A percentile compares a stretch with the other conserved stretches of the same genome.
Conservation (phyloP, 192 early-diverging fungal genomes). For the Backusella luteola region DNA sequence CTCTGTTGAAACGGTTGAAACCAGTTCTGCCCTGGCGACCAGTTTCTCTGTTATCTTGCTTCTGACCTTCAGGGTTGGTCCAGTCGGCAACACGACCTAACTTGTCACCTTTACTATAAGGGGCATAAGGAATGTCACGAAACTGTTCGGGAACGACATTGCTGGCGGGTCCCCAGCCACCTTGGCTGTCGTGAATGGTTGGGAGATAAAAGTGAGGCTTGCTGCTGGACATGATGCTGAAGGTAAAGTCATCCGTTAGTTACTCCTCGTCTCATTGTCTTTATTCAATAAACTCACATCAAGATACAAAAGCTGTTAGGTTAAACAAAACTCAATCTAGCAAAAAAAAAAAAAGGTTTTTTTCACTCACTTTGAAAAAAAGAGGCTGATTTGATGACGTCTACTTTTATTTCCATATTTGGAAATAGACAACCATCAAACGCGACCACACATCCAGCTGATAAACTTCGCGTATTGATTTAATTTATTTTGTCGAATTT, state of each 20-base stretch:
- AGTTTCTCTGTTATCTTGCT: constrained; percentile 61
- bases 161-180: constrained; percentile 84
- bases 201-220: constrained; percentile 72
- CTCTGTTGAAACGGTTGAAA: constrained; percentile 40
- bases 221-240: constrained; percentile 1
- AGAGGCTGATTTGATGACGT: constrained; percentile 5
- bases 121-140: constrained; percentile 88
- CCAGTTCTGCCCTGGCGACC: constrained; percentile 45
- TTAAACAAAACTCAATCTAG: constrained; percentile 9
- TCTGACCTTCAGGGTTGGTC: constrained; percentile 59
- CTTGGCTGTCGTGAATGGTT: constrained; percentile 73
- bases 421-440: not conserved
- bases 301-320: not conserved
- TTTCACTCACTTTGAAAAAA: not conserved
- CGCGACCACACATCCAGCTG: too few species aligned
- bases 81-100: constrained; percentile 95
- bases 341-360: not conserved
- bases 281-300: not conserved
- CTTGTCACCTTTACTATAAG: constrained; percentile 94
- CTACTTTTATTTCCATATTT: not conserved
- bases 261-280: not conserved
- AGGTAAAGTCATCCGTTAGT: not conserved
- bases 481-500: too few species aligned
- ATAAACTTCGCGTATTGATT: too few species aligned
- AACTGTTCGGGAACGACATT: constrained; percentile 63